These are phyloP conservation scores for Chimonanthus salicifolius DNA, from an alignment of 164 flowering plant genomes.

Conservation along the genomic window DNA sequence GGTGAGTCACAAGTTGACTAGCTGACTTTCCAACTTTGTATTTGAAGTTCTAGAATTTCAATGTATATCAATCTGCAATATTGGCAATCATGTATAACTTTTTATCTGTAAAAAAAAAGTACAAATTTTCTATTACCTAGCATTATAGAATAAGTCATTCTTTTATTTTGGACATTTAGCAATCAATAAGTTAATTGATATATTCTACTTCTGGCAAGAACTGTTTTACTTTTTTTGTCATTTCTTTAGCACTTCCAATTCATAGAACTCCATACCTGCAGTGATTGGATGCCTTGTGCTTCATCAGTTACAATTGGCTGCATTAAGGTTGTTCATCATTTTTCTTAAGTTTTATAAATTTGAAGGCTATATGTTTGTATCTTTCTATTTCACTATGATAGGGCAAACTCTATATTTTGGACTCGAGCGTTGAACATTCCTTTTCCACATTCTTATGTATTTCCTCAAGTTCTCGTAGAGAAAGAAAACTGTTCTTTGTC, in stretches of 20 bases:
- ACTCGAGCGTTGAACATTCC: conserved; percentile 90
- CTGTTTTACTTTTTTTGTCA: not conserved
- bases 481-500: conserved; percentile 18
- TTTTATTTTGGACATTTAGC: no score
- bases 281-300: not conserved
- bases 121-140: no score
- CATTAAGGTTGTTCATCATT: not conserved
- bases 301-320: not conserved
- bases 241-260: not conserved
- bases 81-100: no score
- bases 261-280: not conserved
- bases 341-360: conserved; percentile 2
- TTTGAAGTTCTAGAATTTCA: no score
- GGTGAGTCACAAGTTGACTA: no score
- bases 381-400: conserved; percentile 21
- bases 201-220: not conserved
- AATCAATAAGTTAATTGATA: not conserved
- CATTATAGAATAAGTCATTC: no score
- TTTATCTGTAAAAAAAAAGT: no score
- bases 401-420: conserved; percentile 99
- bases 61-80: no score
- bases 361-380: not conserved
- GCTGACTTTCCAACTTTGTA: no score
- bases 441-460: conserved; percentile 71
- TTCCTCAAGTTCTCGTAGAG: conserved; percentile 43